Conservation (phyloP, 148 eudicot species). For the Rhododendron kiyosumense region DNA sequence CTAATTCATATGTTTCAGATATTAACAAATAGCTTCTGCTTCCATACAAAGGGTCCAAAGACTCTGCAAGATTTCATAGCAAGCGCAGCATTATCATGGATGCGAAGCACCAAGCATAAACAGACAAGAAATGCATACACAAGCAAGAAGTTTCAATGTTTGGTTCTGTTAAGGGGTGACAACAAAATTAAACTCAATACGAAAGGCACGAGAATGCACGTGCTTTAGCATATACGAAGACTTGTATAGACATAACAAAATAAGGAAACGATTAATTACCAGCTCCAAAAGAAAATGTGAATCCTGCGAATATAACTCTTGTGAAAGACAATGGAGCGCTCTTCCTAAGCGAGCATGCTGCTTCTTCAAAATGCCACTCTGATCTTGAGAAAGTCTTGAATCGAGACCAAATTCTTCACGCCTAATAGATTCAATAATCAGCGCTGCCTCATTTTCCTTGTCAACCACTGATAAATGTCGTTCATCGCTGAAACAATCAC, state of each 20-base stretch:
- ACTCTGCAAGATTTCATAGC: not conserved
- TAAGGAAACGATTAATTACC: conserved; percentile 33
- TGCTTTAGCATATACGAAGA: not conserved
- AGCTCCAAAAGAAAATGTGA: conserved; percentile 95
- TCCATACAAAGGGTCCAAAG: not conserved
- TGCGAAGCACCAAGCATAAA: not conserved
- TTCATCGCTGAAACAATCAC: conserved; percentile 7
- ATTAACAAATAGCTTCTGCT: not conserved
- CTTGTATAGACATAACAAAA: not conserved
- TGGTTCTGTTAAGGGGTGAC: not conserved
- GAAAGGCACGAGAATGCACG: not conserved
- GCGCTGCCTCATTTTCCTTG: conserved; percentile 37
- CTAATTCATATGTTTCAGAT: not conserved
- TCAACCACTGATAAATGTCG: conserved; percentile 13
- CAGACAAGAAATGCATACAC: not conserved
- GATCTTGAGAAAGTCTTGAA: conserved; percentile 47
- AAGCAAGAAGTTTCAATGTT: not conserved
- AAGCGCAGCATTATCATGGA: not conserved
- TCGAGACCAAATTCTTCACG: conserved; percentile 85
- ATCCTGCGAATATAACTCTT: conserved; percentile 92
- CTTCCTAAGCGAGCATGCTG: conserved; percentile 96
- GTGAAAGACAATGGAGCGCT: conserved; percentile 94
- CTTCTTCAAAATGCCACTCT: conserved; percentile 64
- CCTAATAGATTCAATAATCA: conserved; percentile 72
- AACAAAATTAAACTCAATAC: not conserved